Evolutionary conservation across 768 basidiomycete species (phyloP).

Genomic region (Ramaria sp.): DNA sequence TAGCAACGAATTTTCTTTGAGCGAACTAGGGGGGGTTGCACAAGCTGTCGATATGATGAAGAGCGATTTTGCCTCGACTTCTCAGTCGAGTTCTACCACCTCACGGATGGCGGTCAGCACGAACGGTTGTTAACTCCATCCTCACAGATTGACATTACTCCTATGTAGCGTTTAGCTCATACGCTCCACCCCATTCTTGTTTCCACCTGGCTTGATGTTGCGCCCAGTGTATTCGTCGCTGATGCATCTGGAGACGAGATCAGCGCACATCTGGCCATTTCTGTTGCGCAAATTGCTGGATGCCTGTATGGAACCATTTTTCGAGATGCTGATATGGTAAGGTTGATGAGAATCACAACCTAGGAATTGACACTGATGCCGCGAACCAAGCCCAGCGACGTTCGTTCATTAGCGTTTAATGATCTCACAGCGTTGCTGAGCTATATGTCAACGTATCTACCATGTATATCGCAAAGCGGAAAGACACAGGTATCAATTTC

Average conservation of each 20-base stretch:
- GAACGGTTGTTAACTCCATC: not conserved
- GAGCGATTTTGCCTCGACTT: not conserved
- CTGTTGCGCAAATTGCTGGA: conserved; percentile 45
- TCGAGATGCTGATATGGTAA: conserved; percentile 21
- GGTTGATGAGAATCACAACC: conserved; percentile 13
- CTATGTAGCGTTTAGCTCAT: conserved; percentile 38
- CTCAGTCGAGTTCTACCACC: not conserved
- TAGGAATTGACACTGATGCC: not conserved
- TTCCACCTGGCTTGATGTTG: conserved; percentile 79
- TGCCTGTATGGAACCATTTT: conserved; percentile 51
- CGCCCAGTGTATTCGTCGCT: conserved; percentile 63
- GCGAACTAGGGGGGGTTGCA: not conserved
- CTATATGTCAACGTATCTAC: conserved; percentile 79
- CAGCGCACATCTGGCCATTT: conserved; percentile 49
- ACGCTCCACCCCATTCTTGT: conserved; percentile 71
- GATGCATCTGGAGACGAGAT: conserved; percentile 40
- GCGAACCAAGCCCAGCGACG: conserved; percentile 6
- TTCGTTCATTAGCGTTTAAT: conserved; percentile 25
- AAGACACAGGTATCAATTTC: conserved; percentile 44
- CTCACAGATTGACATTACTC: not conserved
- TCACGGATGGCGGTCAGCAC: not conserved
- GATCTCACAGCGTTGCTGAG: conserved; percentile 51
- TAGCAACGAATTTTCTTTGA: not conserved
- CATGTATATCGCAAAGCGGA: conserved; percentile 36
- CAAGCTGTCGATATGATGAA: not conserved